phyloP scores from a whole-genome alignment of 2,329 filamentous ascomycete species.

The Aspergillus fumigatiaffinis region DNA sequence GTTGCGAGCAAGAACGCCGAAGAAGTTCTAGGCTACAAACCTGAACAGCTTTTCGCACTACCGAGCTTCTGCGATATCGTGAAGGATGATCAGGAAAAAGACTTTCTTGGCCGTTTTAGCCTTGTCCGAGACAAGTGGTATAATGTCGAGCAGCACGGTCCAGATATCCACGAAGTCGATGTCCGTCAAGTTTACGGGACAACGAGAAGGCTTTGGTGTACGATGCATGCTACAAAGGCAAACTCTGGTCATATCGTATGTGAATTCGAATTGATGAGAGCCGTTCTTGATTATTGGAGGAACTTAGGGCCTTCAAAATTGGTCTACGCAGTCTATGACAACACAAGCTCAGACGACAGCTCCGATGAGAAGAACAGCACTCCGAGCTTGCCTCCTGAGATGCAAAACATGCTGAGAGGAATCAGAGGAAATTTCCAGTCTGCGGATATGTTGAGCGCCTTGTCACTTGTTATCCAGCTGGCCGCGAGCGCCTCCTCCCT shows the following conservation, averaged over 20 bases:
- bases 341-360: conserved; percentile 69
- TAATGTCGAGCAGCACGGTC: conserved; percentile 70
- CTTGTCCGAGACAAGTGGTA: conserved; percentile 80
- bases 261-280: conserved; percentile 84
- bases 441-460: conserved; percentile 90
- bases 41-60: conserved; percentile 69
- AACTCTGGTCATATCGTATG: conserved; percentile 73
- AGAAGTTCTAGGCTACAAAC: conserved; percentile 70
- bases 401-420: conserved; percentile 70
- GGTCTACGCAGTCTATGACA: conserved; percentile 49
- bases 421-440: conserved; percentile 74
- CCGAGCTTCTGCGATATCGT: conserved; percentile 79
- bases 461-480: conserved; percentile 89
- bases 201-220: conserved; percentile 76
- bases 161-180: conserved; percentile 79
- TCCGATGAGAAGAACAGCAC: conserved; percentile 70
- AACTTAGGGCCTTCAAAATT: conserved; percentile 15
- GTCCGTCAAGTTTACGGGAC: conserved; percentile 57
- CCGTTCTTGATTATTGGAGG: conserved; percentile 53
- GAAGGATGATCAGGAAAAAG: conserved; percentile 79
- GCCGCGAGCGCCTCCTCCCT: conserved; percentile 61
- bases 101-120: conserved; percentile 78
- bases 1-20: conserved; percentile 79
- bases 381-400: conserved; percentile 70
- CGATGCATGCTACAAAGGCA: conserved; percentile 69